phyloP scores from a whole-genome alignment of 2,329 filamentous ascomycete genomes.

The Cladophialophora exuberans region DNA sequence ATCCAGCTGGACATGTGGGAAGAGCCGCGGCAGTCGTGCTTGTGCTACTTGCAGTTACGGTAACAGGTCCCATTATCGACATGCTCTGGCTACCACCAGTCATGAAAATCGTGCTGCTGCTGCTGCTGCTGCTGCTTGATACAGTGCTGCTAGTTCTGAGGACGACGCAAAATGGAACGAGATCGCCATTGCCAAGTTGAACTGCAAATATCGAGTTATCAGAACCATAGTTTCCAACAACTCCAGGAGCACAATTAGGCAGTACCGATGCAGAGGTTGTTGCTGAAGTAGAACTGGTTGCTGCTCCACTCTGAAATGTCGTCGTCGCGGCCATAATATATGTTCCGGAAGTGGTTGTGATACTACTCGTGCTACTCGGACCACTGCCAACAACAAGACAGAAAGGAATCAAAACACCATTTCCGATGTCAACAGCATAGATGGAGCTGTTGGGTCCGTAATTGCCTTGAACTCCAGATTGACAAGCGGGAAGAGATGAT shows the following conservation, averaged over 20 bases:
- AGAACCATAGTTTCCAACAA: neutral
- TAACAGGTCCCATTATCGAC: neutral
- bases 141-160: neutral
- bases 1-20: neutral
- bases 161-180: neutral
- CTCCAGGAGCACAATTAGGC: neutral
- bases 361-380: neutral
- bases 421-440: neutral
- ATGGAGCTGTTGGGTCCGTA: neutral
- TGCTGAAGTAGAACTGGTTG: neutral
- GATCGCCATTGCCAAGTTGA: neutral
- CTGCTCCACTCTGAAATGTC: neutral
- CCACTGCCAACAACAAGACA: neutral
- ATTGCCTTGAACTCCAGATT: neutral
- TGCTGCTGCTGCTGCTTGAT: neutral
- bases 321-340: neutral
- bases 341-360: neutral
- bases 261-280: neutral
- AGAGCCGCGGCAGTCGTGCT: neutral
- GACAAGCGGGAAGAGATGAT: neutral
- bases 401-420: neutral
- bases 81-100: neutral
- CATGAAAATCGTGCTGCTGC: neutral
- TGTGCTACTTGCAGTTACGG: neutral
- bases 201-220: conserved; percentile 1